Conservation (phyloP, 768 basidiomycete genomes). For the Leccinum pellstonianum region DNA sequence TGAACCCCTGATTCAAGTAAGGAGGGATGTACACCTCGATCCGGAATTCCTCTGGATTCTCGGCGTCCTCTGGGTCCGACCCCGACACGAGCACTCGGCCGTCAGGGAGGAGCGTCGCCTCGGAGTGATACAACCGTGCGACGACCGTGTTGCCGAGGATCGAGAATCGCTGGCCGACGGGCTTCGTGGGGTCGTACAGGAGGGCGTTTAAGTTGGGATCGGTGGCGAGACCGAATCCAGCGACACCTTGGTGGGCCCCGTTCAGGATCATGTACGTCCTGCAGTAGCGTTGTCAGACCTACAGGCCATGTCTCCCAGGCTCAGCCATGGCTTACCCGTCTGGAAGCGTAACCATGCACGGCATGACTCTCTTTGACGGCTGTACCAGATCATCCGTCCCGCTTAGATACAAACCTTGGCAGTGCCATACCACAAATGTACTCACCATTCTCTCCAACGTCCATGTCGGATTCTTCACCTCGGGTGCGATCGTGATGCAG, state of each 20-base stretch:
- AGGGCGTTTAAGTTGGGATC: slow-evolving; percentile 64
- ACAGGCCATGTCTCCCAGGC: not conserved
- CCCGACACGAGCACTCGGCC: slow-evolving; percentile 76
- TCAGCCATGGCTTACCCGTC: slow-evolving; percentile 22
- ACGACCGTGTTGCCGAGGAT: slow-evolving; percentile 68
- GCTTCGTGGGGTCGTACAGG: slow-evolving; percentile 65
- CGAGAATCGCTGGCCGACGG: slow-evolving; percentile 61
- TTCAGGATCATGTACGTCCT: slow-evolving; percentile 70
- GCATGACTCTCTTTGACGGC: slow-evolving; percentile 75
- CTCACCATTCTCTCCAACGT: slow-evolving; percentile 76
- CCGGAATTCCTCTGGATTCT: slow-evolving; percentile 65
- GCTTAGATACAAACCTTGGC: not conserved
- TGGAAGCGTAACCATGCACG: slow-evolving; percentile 70
- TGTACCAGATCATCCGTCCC: slow-evolving; percentile 21
- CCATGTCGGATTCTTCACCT: slow-evolving; percentile 62
- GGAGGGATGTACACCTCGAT: slow-evolving; percentile 83
- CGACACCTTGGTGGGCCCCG: slow-evolving; percentile 66
- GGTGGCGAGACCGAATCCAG: slow-evolving; percentile 68
- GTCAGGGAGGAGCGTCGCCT: slow-evolving; percentile 70
- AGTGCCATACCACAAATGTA: not conserved
- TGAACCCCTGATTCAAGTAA: slow-evolving; percentile 65
- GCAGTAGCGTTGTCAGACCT: slow-evolving; percentile 28
- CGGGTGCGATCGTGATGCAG: slow-evolving; percentile 69
- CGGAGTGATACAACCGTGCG: slow-evolving; percentile 77
- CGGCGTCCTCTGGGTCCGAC: slow-evolving; percentile 55